A percentile compares a stretch with the other conserved stretches of the same genome.
These are phyloP conservation scores for Cytospora chrysosperma DNA, from an alignment of 2,329 filamentous ascomycete genomes.

Conservation along the genomic window DNA sequence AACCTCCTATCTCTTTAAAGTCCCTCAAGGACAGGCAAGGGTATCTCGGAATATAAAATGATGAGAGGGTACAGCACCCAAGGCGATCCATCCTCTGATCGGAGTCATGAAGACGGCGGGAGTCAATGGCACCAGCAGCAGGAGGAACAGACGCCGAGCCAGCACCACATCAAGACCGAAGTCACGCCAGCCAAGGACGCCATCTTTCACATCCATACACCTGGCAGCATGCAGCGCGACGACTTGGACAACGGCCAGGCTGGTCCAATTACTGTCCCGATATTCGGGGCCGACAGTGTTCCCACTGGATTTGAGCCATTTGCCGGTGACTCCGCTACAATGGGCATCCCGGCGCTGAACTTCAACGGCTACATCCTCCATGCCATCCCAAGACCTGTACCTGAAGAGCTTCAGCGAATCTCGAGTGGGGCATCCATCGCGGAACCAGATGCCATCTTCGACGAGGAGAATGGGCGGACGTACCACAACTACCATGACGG, in stretches of 20 bases:
- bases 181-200: not conserved
- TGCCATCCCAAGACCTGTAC: slow-evolving; percentile 10
- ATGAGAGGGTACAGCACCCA: not conserved
- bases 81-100: not conserved
- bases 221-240: not conserved
- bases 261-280: not conserved
- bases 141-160: not conserved
- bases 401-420: slow-evolving; percentile 20
- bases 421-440: slow-evolving; percentile 15
- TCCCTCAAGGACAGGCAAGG: not conserved
- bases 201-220: not conserved
- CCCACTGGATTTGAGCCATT: not conserved
- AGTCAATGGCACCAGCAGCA: not conserved
- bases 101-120: not conserved
- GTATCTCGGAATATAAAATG: not conserved
- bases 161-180: not conserved
- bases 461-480: slow-evolving; percentile 21
- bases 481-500: slow-evolving; percentile 22
- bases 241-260: not conserved
- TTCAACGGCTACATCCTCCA: slow-evolving; percentile 20
- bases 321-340: not conserved
- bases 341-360: not conserved
- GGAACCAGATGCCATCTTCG: slow-evolving; percentile 16
- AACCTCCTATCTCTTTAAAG: not conserved
- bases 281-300: not conserved